Evolutionary conservation across 1,284 basidiomycete genomes (phyloP).

Genomic region (Ceratobasidium papillatum): DNA sequence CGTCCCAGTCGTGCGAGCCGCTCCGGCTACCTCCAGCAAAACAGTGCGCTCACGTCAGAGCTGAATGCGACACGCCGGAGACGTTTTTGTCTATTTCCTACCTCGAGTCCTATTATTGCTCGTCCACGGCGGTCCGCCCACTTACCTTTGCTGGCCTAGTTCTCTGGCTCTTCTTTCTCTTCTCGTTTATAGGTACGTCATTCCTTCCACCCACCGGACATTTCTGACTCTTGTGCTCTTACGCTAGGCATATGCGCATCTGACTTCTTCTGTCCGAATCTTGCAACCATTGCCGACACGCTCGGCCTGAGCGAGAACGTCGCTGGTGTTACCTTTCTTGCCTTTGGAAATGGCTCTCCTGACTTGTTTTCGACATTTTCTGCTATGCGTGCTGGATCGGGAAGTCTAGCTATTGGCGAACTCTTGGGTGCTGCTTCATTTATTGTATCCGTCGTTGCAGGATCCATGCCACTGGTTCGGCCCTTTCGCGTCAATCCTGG

Average conservation of each 20-base stretch:
- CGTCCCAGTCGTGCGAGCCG: slow-evolving; percentile 65
- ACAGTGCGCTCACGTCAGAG: slow-evolving; percentile 70
- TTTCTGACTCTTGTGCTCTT: slow-evolving; percentile 50
- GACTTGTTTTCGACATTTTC: slow-evolving; percentile 96
- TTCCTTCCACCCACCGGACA: neutral
- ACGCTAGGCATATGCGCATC: slow-evolving; percentile 86
- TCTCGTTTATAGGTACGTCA: slow-evolving; percentile 60
- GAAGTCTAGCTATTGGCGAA: slow-evolving; percentile 92
- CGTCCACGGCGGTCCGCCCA: slow-evolving; percentile 62
- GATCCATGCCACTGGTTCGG: slow-evolving; percentile 94
- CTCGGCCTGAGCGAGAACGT: slow-evolving; percentile 89
- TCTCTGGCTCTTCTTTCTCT: slow-evolving; percentile 83
- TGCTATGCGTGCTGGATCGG: slow-evolving; percentile 86
- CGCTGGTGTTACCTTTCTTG: slow-evolving; percentile 91
- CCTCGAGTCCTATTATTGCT: slow-evolving; percentile 73
- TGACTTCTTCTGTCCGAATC: slow-evolving; percentile 95
- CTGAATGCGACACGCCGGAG: slow-evolving; percentile 62
- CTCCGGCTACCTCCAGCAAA: slow-evolving; percentile 60
- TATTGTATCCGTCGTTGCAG: slow-evolving; percentile 94
- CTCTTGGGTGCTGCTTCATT: slow-evolving; percentile 95
- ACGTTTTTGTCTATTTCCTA: slow-evolving; percentile 78
- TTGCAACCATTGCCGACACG: slow-evolving; percentile 82
- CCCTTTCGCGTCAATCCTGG: slow-evolving; percentile 85
- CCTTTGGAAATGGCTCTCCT: slow-evolving; percentile 92
- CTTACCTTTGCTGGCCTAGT: slow-evolving; percentile 68